Evolutionary conservation across 225 moss, liverwort and hornwort species (phyloP), one percentile per base, ranked within the genome.

Genomic region (Sphagnum contortum): DNA sequence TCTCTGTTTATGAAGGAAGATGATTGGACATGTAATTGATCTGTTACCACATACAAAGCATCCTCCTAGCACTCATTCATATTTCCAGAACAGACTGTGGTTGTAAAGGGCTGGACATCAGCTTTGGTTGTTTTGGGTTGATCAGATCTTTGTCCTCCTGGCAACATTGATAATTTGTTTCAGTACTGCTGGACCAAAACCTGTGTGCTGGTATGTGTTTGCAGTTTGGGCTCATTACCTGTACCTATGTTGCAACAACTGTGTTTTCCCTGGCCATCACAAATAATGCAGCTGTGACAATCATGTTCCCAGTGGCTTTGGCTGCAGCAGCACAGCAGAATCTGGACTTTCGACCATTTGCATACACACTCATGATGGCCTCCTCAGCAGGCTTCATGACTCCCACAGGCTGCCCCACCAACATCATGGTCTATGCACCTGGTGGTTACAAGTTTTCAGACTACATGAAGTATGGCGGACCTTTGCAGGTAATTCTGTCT

Each of bases 311-410:
- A 2, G 94, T 91, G 44, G 89, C 94, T 55, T 68, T 95, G 2
- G 88, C 91, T 3, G 88, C 89, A 5, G 75, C 84, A 0, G 74
- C 80, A 59, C 87, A 86, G 14, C 84, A 71, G 72, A 75, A 82
- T 6, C 47, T 91, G 9, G 86, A 95, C 56, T 95, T 95, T 46
- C 83, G 81, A 9, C 94, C 94, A 48, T 95, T 95, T 78, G 94
- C 91, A 4, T 95, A 91, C 12, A 89, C 52, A 0, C 65, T 95
- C 5, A 95, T 91, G 94, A 95, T 95, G 94, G 89, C 81, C 57
- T 83, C 94, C 4, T 95, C 94, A 2, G 94, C 91, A 9, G 91
- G 91, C 1, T 89, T 91, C 70, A 95, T 95, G 91, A 95, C 94
- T 45, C 94, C 94, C 9, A 95, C 91, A 0, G 94, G 89, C 0